Conservation (phyloP, 108 stramenopile species). For the Nitzschia sp. region DNA sequence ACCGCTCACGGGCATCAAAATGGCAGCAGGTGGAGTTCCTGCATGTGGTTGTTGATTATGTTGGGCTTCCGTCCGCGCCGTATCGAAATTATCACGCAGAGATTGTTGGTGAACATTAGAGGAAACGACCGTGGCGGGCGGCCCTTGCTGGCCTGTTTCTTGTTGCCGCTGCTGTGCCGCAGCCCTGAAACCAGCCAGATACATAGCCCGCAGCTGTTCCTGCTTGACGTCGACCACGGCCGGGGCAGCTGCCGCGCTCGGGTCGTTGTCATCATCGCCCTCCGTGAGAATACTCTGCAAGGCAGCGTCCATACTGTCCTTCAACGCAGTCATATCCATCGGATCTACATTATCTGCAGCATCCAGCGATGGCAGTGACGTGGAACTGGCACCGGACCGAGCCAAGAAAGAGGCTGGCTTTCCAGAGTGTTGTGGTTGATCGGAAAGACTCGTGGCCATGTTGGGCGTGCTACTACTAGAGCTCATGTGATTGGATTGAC, state of each 20-base stretch:
- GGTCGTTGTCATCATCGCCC: background rate
- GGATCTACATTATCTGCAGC: constrained; percentile 14
- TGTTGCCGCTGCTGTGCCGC: constrained; percentile 48
- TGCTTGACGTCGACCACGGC: constrained; percentile 34
- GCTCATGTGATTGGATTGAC: background rate
- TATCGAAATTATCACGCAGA: constrained; percentile 37
- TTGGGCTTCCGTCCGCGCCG: background rate
- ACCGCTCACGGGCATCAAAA: constrained; percentile 40
- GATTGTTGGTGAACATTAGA: constrained; percentile 26
- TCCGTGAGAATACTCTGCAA: constrained; percentile 26
- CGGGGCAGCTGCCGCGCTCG: background rate
- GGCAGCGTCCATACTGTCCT: constrained; percentile 53
- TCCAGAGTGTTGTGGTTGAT: background rate
- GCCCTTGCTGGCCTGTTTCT: constrained; percentile 13
- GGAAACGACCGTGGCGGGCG: background rate
- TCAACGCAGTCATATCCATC: constrained; percentile 49
- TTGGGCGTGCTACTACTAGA: constrained; percentile 10
- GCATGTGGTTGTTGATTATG: background rate
- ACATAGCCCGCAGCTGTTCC: constrained; percentile 84
- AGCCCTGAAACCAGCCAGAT: constrained; percentile 84
- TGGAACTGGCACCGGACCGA: constrained; percentile 1
- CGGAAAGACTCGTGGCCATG: background rate
- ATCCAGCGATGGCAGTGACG: background rate
- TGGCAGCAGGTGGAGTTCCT: constrained; percentile 25
- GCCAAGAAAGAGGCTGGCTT: background rate